A percentile compares a stretch with the other conserved stretches of the same genome.
These are phyloP conservation scores for Mycena galericulata DNA, from an alignment of 768 basidiomycete genomes.

Conservation along the genomic window DNA sequence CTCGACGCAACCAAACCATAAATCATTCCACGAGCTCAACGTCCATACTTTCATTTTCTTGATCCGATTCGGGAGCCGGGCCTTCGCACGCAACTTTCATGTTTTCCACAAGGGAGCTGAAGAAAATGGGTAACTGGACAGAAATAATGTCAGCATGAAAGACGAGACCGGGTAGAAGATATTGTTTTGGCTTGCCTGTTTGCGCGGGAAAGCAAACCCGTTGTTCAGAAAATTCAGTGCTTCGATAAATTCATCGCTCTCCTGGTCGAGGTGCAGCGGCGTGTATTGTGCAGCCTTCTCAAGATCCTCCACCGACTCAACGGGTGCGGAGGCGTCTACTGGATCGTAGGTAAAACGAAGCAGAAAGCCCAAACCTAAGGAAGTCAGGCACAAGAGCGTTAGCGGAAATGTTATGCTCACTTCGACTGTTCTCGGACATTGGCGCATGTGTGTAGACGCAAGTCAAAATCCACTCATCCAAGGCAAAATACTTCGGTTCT, in stretches of 20 bases:
- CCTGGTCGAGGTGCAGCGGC: conserved; percentile 74
- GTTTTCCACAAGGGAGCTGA: conserved; percentile 20
- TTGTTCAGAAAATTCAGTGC: conserved; percentile 70
- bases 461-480: conserved; percentile 71
- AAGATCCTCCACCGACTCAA: conserved; percentile 53
- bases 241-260: conserved; percentile 65
- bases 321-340: conserved; percentile 41
- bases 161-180: neutral
- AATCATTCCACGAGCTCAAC: conserved; percentile 24
- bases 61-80: conserved; percentile 4
- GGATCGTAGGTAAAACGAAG: conserved; percentile 62
- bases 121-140: conserved; percentile 34
- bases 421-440: conserved; percentile 51
- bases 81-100: conserved; percentile 32
- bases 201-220: conserved; percentile 75
- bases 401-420: conserved; percentile 36
- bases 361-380: conserved; percentile 71
- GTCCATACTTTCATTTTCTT: conserved; percentile 15
- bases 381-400: conserved; percentile 13
- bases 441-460: conserved; percentile 74
- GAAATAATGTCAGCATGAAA: neutral
- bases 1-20: neutral
- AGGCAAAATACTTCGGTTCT: conserved; percentile 49
- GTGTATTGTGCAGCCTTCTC: conserved; percentile 67
- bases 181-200: conserved; percentile 53